Base-by-base conservation (phyloP, 2,329 filamentous ascomycete genomes). In the Pseudocercospora crystallina region DNA sequence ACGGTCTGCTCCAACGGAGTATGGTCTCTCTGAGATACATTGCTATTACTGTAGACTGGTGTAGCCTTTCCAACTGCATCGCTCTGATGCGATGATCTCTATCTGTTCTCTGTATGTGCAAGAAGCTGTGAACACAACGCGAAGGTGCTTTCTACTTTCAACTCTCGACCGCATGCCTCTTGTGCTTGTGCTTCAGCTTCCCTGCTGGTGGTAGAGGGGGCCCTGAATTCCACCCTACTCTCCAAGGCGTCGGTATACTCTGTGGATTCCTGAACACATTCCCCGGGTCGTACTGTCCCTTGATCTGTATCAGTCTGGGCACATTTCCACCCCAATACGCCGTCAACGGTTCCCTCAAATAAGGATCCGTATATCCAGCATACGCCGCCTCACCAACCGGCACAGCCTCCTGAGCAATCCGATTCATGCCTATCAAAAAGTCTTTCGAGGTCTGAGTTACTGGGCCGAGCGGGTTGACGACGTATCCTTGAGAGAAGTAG, bases 301-400 rank as follows among this genome's bases (percentile, higher is more conserved):
- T 65, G 38, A 70, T 60, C 35, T 43, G 14, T 45, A 67, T 56
- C 44, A 71, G 36, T 37, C 50, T 58, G 43, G 54, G 44, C 20
- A 69, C 34, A 49, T 69, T 69, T 2, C 51, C 50, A n/a, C 58
- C 60, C 13, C 61, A 63, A 42, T 69, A 71, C 32, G 56, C 57
- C 44, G 64, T 63, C 12, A 61, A 57, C 35, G 58, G 56, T n/a
- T 65, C 62, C 3, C 59, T 59, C 44, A 70, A 58, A 30, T 64
- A 63, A 47, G 63, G 56, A 39, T 65, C 62, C 8, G 61, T 49
- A 45, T 60, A 60, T 12, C 56, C 55, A 3, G 56, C 51, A 45
- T 56, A 60, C n/a, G 53, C 59, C 35, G 51, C 53, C 38, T 54
- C 49, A 43, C 56, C 57, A 5, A 52, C 51, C 9, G 51, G 51